Evolutionary conservation across 1,284 basidiomycete species (phyloP), one percentile per base, ranked within the genome.

Genomic region (Ustilago bromivora): DNA sequence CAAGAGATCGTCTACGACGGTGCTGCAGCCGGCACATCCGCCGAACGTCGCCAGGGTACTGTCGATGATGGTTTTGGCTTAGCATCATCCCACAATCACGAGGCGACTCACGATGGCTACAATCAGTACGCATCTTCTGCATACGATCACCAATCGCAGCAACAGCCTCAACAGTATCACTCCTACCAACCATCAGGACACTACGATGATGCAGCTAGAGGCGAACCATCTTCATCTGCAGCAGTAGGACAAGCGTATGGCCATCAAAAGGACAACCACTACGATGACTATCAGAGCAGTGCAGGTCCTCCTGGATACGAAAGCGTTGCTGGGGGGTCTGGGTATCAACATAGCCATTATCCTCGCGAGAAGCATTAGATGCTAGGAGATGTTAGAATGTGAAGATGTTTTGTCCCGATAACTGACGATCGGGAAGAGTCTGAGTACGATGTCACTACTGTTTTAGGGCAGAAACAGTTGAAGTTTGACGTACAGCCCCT

Each of bases 61-160:
- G 28, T 77, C 11, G 80, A 82, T 57, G 80, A 81, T 55, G 79
- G 79, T 3, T 81, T 81, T 32, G 79, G 79, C 17, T 58, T 81
- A 19, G 66, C 76, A 6, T 67, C 66, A 23, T 56, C 58, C 19
- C 57, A 68, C 3, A 40, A 28, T 9, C 68, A 61, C 35, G 61
- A 69, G 9, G 17, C 49, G 4, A 41, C 61, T 28, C 58, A 76
- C 41, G 70, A 69, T 1, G 65, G 71, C 4, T 78, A 74, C 59
- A 64, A 74, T 38, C 61, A 71, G 10, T 75, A 78, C 54, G 61
- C 71, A 0, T 67, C 67, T 0, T 74, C 71, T 8, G 76, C 71
- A 0, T 75, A 78, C 62, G 68, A 69, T 4, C 76, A 75, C 15
- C 49, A 61, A 31, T 40, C n/a, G 7, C 59, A 61, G 10, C 58